A percentile compares a stretch with the other conserved stretches of the same genome.
phyloP scores from a whole-genome alignment of 768 basidiomycete genomes.

The Calocybe indica region DNA sequence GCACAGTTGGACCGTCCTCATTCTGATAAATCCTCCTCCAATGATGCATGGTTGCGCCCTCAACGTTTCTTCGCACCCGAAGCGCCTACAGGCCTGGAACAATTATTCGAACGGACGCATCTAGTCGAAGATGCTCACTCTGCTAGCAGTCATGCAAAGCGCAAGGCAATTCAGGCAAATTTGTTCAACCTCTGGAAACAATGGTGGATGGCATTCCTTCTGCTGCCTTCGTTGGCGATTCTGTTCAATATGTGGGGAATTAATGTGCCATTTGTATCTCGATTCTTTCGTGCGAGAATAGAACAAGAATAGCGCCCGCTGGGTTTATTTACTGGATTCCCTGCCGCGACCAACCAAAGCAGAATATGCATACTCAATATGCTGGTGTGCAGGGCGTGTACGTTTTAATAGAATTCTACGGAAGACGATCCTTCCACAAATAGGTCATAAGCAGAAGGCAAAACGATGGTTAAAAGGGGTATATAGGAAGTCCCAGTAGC shows the following conservation, averaged over 20 bases:
- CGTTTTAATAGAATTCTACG: too few species aligned
- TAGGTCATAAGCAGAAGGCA: not conserved
- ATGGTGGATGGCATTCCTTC: slow-evolving; percentile 28
- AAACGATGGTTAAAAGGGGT: slow-evolving; percentile 8
- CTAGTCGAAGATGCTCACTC: slow-evolving; percentile 39
- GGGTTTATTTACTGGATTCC: too few species aligned
- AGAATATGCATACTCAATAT: too few species aligned
- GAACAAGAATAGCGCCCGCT: too few species aligned
- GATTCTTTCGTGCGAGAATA: too few species aligned
- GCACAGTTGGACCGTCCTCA: slow-evolving; percentile 15
- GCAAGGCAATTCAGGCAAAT: slow-evolving; percentile 1
- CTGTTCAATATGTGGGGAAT: slow-evolving; percentile 18
- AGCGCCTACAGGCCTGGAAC: slow-evolving; percentile 71
- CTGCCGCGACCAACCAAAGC: too few species aligned
- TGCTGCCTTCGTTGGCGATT: slow-evolving; percentile 20
- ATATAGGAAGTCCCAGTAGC: slow-evolving; percentile 11
- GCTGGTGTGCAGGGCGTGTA: too few species aligned
- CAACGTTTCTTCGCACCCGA: slow-evolving; percentile 77
- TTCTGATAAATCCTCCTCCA: slow-evolving; percentile 17
- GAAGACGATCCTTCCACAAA: too few species aligned
- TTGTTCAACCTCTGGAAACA: slow-evolving; percentile 22
- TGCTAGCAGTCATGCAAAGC: not conserved
- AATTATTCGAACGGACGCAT: slow-evolving; percentile 56
- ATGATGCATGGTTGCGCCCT: slow-evolving; percentile 54
- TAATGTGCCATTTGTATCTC: not conserved